A percentile compares a stretch with the other conserved stretches of the same genome.
Conservation (phyloP, 2,329 filamentous ascomycete genomes). For the Zarea fungicola region DNA sequence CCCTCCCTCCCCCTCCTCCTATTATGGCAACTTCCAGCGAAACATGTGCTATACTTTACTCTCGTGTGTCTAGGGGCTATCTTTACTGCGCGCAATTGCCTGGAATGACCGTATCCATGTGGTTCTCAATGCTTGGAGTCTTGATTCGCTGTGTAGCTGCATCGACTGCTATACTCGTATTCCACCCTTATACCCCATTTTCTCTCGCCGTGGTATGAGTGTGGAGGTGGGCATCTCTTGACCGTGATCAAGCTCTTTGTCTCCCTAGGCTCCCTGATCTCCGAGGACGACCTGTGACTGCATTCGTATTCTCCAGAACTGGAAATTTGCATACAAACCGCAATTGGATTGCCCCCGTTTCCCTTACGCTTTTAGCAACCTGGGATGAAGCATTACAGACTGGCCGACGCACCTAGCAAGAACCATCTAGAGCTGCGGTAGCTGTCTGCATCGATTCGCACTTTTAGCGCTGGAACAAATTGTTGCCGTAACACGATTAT, state of each 20-base stretch:
- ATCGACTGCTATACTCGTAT: slow-evolving; percentile 61
- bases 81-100: slow-evolving; percentile 87
- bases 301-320: slow-evolving; percentile 35
- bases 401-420: slow-evolving; percentile 36
- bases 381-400: slow-evolving; percentile 44
- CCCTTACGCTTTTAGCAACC: slow-evolving; percentile 32
- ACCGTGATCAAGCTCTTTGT: slow-evolving; percentile 61
- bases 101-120: slow-evolving; percentile 78
- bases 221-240: slow-evolving; percentile 74
- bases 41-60: slow-evolving; percentile 73
- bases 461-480: slow-evolving; percentile 49
- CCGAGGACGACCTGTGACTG: slow-evolving; percentile 51
- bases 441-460: slow-evolving; percentile 9
- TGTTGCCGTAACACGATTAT: slow-evolving; percentile 49
- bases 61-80: slow-evolving; percentile 78
- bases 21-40: slow-evolving; percentile 53
- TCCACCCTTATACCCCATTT: slow-evolving; percentile 67
- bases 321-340: slow-evolving; percentile 49
- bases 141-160: slow-evolving; percentile 73
- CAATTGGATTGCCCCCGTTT: slow-evolving; percentile 56
- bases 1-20: slow-evolving; percentile 40
- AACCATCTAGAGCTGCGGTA: slow-evolving; percentile 22
- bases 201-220: slow-evolving; percentile 61
- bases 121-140: slow-evolving; percentile 77
- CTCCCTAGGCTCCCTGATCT: slow-evolving; percentile 51